A percentile compares a stretch with the other conserved stretches of the same genome.
phyloP scores from a whole-genome alignment of 192 early-diverging fungal genomes.

The Dissophora ornata region DNA sequence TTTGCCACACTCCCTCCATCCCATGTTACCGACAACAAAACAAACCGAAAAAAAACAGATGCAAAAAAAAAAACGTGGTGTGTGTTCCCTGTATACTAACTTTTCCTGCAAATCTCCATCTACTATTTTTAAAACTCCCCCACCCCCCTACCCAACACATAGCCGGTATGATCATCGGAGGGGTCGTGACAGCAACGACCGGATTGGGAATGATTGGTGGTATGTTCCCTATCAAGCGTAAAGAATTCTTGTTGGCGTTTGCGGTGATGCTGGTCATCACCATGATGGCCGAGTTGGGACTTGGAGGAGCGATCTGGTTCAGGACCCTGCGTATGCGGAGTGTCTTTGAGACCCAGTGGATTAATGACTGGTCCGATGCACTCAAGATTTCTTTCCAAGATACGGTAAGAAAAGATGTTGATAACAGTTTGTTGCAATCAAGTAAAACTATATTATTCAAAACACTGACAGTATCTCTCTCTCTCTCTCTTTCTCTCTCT shows the following conservation, averaged over 20 bases:
- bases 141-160: background rate
- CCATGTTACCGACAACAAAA: too few relatives aligned
- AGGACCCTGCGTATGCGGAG: slow-evolving; percentile 50
- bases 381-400: slow-evolving; percentile 49
- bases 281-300: slow-evolving; percentile 30
- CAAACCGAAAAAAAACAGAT: too few relatives aligned
- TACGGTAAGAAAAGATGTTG: slow-evolving; percentile 28
- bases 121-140: too few relatives aligned
- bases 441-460: background rate
- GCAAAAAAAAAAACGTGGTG: too few relatives aligned
- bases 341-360: slow-evolving; percentile 37
- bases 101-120: too few relatives aligned
- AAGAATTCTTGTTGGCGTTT: slow-evolving; percentile 21
- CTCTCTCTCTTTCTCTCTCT: slow-evolving; percentile 1
- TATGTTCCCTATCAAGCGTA: slow-evolving; percentile 18
- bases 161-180: slow-evolving; percentile 40
- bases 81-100: too few relatives aligned
- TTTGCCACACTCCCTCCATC: too few relatives aligned
- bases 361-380: background rate
- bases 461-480: background rate
- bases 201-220: slow-evolving; percentile 27
- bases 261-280: slow-evolving; percentile 20
- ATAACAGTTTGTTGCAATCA: too few relatives aligned
- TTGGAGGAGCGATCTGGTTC: slow-evolving; percentile 58
- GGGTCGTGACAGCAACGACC: slow-evolving; percentile 29